phyloP scores from a whole-genome alignment of 495 filamentous ascomycete genomes.

The Echria macrotheca region DNA sequence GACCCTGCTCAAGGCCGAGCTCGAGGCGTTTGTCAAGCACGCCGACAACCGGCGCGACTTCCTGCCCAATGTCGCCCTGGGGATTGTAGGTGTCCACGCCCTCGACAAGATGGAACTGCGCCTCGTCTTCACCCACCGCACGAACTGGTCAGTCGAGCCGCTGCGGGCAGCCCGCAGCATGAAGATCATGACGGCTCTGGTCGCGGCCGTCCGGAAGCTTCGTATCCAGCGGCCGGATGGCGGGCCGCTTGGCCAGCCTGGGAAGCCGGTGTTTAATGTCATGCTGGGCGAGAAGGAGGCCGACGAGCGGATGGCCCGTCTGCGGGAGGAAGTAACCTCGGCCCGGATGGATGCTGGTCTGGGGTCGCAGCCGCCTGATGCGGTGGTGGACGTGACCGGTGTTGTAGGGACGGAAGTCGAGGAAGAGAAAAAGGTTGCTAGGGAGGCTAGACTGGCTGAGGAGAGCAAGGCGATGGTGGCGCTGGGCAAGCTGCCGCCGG shows the following conservation, averaged over 20 bases:
- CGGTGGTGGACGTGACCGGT: slow-evolving; percentile 6
- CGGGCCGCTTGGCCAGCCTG: slow-evolving; percentile 48
- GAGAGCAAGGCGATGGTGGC: slow-evolving; percentile 15
- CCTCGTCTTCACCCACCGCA: slow-evolving; percentile 50
- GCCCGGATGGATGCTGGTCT: slow-evolving; percentile 9
- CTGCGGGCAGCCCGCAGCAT: slow-evolving; percentile 63
- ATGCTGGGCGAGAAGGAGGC: slow-evolving; percentile 49
- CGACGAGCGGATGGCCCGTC: slow-evolving; percentile 44
- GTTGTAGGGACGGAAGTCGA: slow-evolving; percentile 12
- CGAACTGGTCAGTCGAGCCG: slow-evolving; percentile 74
- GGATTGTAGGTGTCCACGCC: slow-evolving; percentile 60
- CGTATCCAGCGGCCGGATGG: slow-evolving; percentile 63
- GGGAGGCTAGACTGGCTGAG: slow-evolving; percentile 11
- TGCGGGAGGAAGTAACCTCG: slow-evolving; percentile 3
- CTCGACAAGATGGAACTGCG: slow-evolving; percentile 68
- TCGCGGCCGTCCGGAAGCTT: slow-evolving; percentile 63
- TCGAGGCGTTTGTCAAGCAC: slow-evolving; percentile 55
- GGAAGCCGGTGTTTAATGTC: slow-evolving; percentile 56
- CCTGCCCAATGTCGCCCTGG: slow-evolving; percentile 56
- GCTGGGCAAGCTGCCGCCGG: slow-evolving; percentile 14
- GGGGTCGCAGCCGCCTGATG: not conserved
- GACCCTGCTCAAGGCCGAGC: slow-evolving; percentile 57
- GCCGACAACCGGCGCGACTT: slow-evolving; percentile 72
- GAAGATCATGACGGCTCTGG: slow-evolving; percentile 77
- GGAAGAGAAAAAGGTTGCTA: not conserved